A percentile compares a stretch with the other conserved stretches of the same genome.
Conservation (phyloP, 805 yeast genomes). For the Yarrowia sp. region DNA sequence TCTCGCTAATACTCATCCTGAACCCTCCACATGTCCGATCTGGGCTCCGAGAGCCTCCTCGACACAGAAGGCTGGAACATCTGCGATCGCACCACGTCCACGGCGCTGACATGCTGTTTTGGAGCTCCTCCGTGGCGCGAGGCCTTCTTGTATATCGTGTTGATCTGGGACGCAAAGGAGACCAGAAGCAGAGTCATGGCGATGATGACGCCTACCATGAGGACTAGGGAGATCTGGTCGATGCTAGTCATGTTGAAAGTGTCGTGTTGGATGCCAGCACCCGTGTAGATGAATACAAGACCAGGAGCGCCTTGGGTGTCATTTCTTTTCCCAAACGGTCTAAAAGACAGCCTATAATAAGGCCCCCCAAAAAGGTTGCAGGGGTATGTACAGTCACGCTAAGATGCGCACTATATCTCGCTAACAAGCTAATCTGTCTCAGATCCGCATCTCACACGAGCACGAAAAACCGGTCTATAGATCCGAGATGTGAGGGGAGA, state of each 20-base stretch:
- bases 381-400: neutral
- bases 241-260: neutral
- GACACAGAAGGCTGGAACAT: neutral
- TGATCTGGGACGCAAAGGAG: constrained; percentile 2
- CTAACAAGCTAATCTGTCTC: constrained; percentile 1
- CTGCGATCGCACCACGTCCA: neutral
- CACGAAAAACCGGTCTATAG: too few species aligned
- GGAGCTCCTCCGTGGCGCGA: neutral
- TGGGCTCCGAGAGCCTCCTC: neutral
- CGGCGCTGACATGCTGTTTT: neutral
- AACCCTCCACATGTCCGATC: neutral
- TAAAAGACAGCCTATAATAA: neutral
- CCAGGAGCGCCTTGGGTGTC: too few species aligned
- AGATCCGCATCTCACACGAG: too few species aligned
- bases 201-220: neutral
- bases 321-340: neutral
- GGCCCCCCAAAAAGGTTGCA: constrained; percentile 6
- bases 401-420: neutral
- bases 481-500: too few species aligned
- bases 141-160: neutral
- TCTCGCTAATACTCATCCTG: neutral
- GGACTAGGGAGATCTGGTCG: neutral
- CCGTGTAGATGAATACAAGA: neutral
- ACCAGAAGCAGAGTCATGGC: constrained; percentile 2
- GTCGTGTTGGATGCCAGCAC: neutral